Conservation (phyloP, 345 rosid species). For the Hypericum androsaemum region DNA sequence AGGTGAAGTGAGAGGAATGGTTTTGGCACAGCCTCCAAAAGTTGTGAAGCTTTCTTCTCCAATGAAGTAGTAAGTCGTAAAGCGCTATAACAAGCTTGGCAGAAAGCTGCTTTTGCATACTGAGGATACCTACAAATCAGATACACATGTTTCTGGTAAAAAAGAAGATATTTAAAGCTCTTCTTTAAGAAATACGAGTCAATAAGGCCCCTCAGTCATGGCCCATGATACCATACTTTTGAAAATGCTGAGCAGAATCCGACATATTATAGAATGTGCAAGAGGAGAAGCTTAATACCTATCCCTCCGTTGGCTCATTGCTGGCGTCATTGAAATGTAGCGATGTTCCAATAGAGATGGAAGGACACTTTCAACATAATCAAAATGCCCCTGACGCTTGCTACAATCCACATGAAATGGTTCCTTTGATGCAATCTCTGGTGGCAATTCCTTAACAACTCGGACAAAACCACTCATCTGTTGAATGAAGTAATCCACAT, state of each 20-base stretch:
- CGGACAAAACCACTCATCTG: conserved; percentile 52
- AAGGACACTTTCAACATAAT: conserved; percentile 72
- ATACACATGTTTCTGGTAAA: too few relatives aligned
- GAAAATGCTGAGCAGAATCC: background rate
- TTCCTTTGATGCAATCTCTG: conserved; percentile 54
- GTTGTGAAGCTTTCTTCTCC: conserved; percentile 63
- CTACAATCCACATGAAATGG: conserved; percentile 81
- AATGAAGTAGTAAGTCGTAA: conserved; percentile 49
- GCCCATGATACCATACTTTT: too few relatives aligned
- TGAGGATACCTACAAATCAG: conserved; percentile 47
- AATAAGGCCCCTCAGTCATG: too few relatives aligned
- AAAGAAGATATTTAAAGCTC: too few relatives aligned
- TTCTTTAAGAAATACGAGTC: too few relatives aligned
- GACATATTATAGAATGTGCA: background rate
- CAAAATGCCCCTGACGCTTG: conserved; percentile 89
- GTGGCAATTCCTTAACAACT: conserved; percentile 61
- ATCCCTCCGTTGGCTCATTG: conserved; percentile 96
- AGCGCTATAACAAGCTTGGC: conserved; percentile 82
- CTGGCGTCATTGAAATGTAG: conserved; percentile 77
- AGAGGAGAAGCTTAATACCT: conserved; percentile 31
- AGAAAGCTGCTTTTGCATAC: conserved; percentile 70
- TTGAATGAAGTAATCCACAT: conserved; percentile 75
- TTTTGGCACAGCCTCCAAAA: conserved; percentile 75
- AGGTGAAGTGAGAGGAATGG: conserved; percentile 91
- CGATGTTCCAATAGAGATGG: conserved; percentile 58